A percentile compares a stretch with the other conserved stretches of the same genome.
phyloP scores from a whole-genome alignment of 108 stramenopile species.

The Schizochytrium sp. region DNA sequence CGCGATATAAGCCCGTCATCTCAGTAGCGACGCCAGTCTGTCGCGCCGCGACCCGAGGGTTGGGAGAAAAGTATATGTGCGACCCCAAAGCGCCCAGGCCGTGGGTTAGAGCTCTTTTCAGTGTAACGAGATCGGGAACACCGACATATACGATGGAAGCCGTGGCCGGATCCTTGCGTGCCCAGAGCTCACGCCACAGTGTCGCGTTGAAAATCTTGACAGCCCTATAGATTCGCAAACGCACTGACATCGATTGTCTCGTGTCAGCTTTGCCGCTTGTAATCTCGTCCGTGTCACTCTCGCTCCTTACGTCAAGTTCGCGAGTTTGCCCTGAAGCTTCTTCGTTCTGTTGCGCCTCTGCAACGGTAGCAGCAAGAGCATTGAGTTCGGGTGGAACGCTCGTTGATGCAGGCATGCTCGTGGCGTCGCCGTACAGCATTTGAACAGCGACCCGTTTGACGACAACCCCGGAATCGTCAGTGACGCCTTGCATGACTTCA shows the following conservation, averaged over 20 bases:
- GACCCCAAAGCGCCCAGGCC: not conserved
- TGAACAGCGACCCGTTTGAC: not conserved
- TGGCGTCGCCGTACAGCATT: not conserved
- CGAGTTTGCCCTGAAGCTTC: too few species aligned
- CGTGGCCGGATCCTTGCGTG: not conserved
- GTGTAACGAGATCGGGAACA: not conserved
- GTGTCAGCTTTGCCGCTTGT: too few species aligned
- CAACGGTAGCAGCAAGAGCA: not conserved
- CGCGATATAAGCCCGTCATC: not conserved
- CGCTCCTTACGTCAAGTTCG: not conserved
- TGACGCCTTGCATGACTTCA: not conserved
- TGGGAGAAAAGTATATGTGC: not conserved
- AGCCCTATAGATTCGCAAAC: not conserved
- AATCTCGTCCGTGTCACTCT: not conserved
- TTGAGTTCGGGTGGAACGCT: constrained; percentile 26
- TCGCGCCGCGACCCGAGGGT: not conserved
- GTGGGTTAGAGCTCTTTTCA: not conserved
- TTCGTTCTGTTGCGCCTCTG: not conserved
- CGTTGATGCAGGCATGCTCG: not conserved
- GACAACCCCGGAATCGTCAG: not conserved
- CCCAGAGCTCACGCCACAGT: not conserved
- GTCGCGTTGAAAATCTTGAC: not conserved
- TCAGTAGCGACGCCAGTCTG: not conserved
- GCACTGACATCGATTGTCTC: too few species aligned
- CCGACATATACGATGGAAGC: not conserved